These are phyloP conservation scores for Tothia fuscella DNA, from an alignment of 2,329 filamentous ascomycete genomes.

Conservation along the genomic window DNA sequence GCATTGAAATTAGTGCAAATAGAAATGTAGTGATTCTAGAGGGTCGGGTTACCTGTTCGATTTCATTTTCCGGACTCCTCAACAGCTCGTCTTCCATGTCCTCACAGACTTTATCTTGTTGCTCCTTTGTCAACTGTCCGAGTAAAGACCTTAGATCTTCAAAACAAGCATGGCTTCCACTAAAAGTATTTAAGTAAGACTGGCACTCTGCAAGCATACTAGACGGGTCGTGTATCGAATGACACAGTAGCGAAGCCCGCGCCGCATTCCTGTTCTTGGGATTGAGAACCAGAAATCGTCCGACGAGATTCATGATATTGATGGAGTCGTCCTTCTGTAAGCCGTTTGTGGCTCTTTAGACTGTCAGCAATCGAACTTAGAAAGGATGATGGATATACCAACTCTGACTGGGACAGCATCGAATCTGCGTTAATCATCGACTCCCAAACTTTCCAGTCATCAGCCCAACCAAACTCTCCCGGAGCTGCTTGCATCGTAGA, in stretches of 20 bases:
- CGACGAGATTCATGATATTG: background rate
- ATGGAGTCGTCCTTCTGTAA: no score
- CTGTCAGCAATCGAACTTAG: no score
- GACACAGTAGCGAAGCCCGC: slow-evolving; percentile 1
- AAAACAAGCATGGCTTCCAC: slow-evolving; percentile 4
- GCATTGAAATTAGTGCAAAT: no score
- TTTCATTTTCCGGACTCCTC: no score
- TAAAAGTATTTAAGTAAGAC: slow-evolving; percentile 3
- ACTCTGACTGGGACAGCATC: background rate
- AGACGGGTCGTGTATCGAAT: slow-evolving; percentile 1
- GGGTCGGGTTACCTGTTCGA: no score
- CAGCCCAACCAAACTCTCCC: slow-evolving; percentile 7
- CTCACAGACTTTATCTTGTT: no score
- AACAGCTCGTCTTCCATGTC: background rate
- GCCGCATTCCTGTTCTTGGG: slow-evolving; percentile 6
- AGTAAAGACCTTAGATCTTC: slow-evolving; percentile 5
- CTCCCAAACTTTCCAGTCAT: slow-evolving; percentile 8
- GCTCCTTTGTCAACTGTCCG: background rate
- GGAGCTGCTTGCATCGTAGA: slow-evolving; percentile 1
- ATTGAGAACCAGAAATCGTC: slow-evolving; percentile 2
- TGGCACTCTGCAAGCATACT: background rate
- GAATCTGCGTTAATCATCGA: background rate
- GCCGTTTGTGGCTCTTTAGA: no score
- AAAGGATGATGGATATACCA: no score
- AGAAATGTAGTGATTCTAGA: no score